Conservation (phyloP, 2,329 filamentous ascomycete genomes). For the Beauveria scarabaeidicola region DNA sequence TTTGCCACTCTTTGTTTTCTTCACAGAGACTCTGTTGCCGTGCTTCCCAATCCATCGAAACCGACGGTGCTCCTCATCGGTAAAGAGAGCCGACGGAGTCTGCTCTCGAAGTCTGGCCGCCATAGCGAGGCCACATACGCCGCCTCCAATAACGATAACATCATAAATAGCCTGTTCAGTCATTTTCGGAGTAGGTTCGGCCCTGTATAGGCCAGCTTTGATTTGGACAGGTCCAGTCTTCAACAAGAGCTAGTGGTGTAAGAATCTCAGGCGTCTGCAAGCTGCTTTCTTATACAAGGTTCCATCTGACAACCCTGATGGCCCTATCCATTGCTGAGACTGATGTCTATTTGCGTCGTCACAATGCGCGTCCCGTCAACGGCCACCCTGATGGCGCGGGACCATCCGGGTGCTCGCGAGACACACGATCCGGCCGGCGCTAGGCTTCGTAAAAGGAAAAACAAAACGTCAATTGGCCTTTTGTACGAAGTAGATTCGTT, state of each 20-base stretch:
- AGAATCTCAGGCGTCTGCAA: no score
- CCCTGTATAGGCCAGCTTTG: background rate
- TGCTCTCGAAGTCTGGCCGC: conserved; percentile 63
- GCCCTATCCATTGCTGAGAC: background rate
- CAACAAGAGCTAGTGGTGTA: background rate
- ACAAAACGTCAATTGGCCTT: background rate
- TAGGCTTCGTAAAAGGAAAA: background rate
- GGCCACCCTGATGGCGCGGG: conserved; percentile 2
- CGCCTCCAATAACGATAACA: conserved; percentile 65
- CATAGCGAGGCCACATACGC: conserved; percentile 65
- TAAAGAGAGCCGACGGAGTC: conserved; percentile 71
- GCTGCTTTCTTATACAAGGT: background rate
- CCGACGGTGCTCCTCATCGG: conserved; percentile 73
- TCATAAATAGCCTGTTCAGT: conserved; percentile 40
- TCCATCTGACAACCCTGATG: background rate
- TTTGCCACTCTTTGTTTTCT: conserved; percentile 31
- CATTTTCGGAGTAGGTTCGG: background rate
- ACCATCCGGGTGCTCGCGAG: conserved; percentile 4
- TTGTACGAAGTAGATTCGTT: no score
- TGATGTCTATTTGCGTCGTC: background rate
- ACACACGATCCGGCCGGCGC: background rate
- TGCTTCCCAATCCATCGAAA: conserved; percentile 70
- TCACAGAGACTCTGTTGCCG: conserved; percentile 49
- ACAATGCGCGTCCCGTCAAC: background rate
- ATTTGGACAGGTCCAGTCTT: background rate